Conservation (phyloP, 1,284 basidiomycete species). For the Ustilago hordei region DNA sequence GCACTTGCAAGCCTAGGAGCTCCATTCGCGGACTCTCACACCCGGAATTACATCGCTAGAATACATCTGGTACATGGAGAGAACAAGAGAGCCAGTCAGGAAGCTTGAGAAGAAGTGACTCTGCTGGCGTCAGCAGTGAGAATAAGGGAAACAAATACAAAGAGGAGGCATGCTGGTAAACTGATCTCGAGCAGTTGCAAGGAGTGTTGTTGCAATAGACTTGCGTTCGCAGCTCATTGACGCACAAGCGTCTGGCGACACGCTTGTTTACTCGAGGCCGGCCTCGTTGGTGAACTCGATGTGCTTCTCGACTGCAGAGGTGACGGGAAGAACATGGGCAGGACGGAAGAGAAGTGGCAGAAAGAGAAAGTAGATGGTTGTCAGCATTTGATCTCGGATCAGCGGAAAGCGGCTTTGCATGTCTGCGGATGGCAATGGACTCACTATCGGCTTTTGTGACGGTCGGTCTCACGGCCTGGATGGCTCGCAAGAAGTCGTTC, state of each 20-base stretch:
- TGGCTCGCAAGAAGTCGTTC: conserved; percentile 86
- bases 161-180: background rate
- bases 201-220: background rate
- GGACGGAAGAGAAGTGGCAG: background rate
- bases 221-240: background rate
- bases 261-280: conserved; percentile 67
- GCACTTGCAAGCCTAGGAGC: background rate
- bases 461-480: conserved; percentile 86
- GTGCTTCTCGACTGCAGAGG: conserved; percentile 75
- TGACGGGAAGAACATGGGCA: background rate
- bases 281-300: conserved; percentile 90
- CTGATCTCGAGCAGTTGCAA: background rate
- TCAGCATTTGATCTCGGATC: background rate
- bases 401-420: background rate
- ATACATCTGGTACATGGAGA: background rate
- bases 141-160: background rate
- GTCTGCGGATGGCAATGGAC: conserved; percentile 67
- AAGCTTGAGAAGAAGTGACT: background rate
- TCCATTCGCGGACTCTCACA: background rate
- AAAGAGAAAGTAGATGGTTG: background rate
- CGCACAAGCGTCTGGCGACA: background rate
- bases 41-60: background rate
- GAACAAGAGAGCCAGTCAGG: background rate
- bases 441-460: conserved; percentile 84
- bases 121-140: conserved; percentile 3